Evolutionary conservation across 192 early-diverging fungal species (phyloP).

Genomic region (Coemansia erecta): DNA sequence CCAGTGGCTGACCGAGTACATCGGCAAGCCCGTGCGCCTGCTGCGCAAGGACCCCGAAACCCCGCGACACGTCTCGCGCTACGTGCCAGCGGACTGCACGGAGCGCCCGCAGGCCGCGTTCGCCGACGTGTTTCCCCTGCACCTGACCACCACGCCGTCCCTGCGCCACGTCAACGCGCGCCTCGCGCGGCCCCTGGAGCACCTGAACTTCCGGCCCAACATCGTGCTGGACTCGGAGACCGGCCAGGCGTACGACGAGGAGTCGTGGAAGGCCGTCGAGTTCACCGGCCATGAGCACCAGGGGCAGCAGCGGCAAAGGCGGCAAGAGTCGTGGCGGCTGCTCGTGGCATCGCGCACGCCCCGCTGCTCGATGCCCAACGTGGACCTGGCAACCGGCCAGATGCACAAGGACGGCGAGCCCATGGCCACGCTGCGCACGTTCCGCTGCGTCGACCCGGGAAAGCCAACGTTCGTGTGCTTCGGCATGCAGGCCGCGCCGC

Average conservation of each 20-base stretch:
- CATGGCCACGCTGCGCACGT: slow-evolving; percentile 53
- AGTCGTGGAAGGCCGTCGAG: slow-evolving; percentile 61
- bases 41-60: slow-evolving; percentile 28
- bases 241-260: slow-evolving; percentile 64
- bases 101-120: slow-evolving; percentile 63
- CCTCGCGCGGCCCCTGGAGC: slow-evolving; percentile 49
- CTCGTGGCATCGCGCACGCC: slow-evolving; percentile 58
- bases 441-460: slow-evolving; percentile 50
- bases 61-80: slow-evolving; percentile 35
- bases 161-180: slow-evolving; percentile 62
- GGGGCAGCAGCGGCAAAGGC: too few relatives aligned
- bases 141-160: slow-evolving; percentile 60
- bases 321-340: slow-evolving; percentile 36
- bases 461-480: slow-evolving; percentile 37
- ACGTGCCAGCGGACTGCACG: slow-evolving; percentile 20
- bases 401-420: slow-evolving; percentile 55
- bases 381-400: slow-evolving; percentile 54
- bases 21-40: slow-evolving; percentile 29
- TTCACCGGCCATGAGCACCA: slow-evolving; percentile 15
- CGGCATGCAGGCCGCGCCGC: slow-evolving; percentile 44
- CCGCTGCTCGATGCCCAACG: slow-evolving; percentile 63
- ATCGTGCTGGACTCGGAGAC: slow-evolving; percentile 55
- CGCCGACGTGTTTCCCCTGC: slow-evolving; percentile 75
- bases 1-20: slow-evolving; percentile 29
- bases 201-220: slow-evolving; percentile 75